Conservation (phyloP, 805 yeast genomes). For the Pichia occidentalis region DNA sequence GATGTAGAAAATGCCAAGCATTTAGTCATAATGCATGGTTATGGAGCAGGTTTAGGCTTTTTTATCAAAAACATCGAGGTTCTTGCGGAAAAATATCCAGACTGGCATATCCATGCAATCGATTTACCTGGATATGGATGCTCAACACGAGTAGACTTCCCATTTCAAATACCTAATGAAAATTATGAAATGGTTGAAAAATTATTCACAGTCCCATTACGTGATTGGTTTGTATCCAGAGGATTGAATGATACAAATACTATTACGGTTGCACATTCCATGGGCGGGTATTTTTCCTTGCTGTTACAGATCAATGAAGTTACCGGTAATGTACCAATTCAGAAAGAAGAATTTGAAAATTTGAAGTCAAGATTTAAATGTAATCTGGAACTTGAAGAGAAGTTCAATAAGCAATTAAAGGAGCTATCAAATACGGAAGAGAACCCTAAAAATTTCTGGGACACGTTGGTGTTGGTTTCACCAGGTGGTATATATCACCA, state of each 20-base stretch:
- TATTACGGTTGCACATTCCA: constrained; percentile 74
- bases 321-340: constrained; percentile 5
- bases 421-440: constrained; percentile 3
- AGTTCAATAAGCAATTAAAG: constrained; percentile 4
- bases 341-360: constrained; percentile 12
- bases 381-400: not conserved
- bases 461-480: constrained; percentile 67
- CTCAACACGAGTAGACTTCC: constrained; percentile 72
- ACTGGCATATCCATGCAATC: constrained; percentile 76
- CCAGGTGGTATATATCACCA: constrained; percentile 80
- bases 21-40: constrained; percentile 82
- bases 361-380: constrained; percentile 5
- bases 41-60: constrained; percentile 85
- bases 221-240: constrained; percentile 52
- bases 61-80: constrained; percentile 62
- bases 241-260: constrained; percentile 35
- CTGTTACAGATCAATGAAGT: constrained; percentile 35
- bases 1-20: constrained; percentile 32
- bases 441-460: constrained; percentile 13
- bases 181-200: constrained; percentile 46
- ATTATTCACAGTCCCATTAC: constrained; percentile 60
- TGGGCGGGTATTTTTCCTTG: constrained; percentile 83
- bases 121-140: constrained; percentile 90
- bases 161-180: constrained; percentile 30
- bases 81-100: constrained; percentile 27